phyloP scores from a whole-genome alignment of 352 stramenopile genomes.

The Globisporangium paddicum region DNA sequence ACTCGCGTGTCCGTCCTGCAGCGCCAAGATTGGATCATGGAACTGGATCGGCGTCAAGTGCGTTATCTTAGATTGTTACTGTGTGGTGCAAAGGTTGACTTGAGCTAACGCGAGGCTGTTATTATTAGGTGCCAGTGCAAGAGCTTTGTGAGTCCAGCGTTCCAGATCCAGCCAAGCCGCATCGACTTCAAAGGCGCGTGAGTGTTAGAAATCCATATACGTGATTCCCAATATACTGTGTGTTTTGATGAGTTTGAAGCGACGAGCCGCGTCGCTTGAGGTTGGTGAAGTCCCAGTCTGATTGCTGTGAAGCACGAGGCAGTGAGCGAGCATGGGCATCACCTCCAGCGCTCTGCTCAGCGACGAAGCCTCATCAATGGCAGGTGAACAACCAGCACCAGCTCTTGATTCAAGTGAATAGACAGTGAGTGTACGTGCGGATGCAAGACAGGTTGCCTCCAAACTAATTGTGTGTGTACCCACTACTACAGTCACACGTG shows the following conservation, averaged over 20 bases:
- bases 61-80: too few relatives aligned
- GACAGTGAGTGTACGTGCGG: too few relatives aligned
- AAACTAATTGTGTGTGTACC: too few relatives aligned
- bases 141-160: constrained; percentile 43
- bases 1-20: constrained; percentile 58
- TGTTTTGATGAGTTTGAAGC: too few relatives aligned
- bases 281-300: too few relatives aligned
- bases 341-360: neutral
- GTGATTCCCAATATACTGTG: too few relatives aligned
- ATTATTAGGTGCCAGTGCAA: constrained; percentile 66
- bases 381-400: neutral
- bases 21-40: constrained; percentile 70
- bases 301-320: neutral
- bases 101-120: too few relatives aligned
- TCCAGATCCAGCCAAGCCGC: constrained; percentile 55
- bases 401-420: neutral
- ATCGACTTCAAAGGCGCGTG: constrained; percentile 19
- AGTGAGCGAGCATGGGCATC: neutral
- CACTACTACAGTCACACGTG: neutral
- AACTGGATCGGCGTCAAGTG: constrained; percentile 78
- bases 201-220: too few relatives aligned
- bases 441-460: too few relatives aligned
- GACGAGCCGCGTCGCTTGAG: too few relatives aligned
- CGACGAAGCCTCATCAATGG: neutral
- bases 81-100: too few relatives aligned